Conservation (phyloP, 371 early-diverging fungal genomes). For the Mortierella sp. region DNA sequence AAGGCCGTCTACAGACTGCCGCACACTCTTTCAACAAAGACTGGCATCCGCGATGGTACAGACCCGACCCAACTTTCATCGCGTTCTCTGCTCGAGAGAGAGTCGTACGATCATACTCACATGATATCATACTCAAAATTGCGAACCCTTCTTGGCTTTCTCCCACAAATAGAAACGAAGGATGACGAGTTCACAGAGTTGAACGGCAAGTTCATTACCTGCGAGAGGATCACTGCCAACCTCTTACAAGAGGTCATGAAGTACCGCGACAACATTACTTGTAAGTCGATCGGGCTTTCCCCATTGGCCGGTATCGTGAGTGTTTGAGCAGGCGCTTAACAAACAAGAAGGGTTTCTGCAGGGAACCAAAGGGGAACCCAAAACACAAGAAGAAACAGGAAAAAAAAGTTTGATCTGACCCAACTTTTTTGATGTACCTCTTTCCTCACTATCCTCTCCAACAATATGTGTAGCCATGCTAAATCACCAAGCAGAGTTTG, state of each 20-base stretch:
- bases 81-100: neutral
- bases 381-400: neutral
- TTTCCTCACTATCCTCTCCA: neutral
- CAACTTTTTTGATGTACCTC: slow-evolving; percentile 17
- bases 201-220: slow-evolving; percentile 71
- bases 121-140: neutral
- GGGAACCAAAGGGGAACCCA: neutral
- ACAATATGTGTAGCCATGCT: slow-evolving; percentile 65
- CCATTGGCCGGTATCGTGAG: neutral
- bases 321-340: neutral
- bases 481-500: slow-evolving; percentile 79
- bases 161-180: slow-evolving; percentile 64
- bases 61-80: neutral
- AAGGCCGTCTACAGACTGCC: slow-evolving; percentile 55
- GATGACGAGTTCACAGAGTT: slow-evolving; percentile 80
- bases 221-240: slow-evolving; percentile 68
- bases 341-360: neutral
- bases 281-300: slow-evolving; percentile 51
- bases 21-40: slow-evolving; percentile 53
- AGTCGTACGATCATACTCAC: neutral
- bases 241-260: slow-evolving; percentile 78
- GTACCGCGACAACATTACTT: slow-evolving; percentile 82
- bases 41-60: slow-evolving; percentile 55
- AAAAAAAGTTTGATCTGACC: slow-evolving; percentile 1
- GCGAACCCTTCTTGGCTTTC: neutral